Evolutionary conservation across 179 eudicot genomes (phyloP), one percentile per base, ranked within the genome.

Genomic region (Amaranthus tricolor): DNA sequence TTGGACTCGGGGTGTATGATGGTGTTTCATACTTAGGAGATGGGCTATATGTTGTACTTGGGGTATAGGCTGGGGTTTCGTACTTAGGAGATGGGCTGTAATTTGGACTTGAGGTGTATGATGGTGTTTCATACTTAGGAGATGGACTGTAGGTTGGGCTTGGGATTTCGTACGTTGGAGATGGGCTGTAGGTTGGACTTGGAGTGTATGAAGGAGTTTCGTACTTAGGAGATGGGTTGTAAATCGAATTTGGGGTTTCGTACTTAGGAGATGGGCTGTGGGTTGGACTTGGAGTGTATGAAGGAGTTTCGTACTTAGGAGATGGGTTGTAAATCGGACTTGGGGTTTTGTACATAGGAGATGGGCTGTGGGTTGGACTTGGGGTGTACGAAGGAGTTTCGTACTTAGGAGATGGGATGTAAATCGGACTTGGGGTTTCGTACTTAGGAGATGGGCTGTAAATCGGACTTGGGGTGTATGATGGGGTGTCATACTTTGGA

Each of bases 401-500:
- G 9, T 49, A 49, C 1, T 11, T 49, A 10, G 70, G 13, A 66
- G 70, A 66, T 50, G 70, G 70, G 0, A 6, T 50, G n/a, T 68
- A 68, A 11, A n/a, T n/a, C n/a, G n/a, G n/a, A n/a, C n/a, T n/a
- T n/a, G n/a, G 59, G 9, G 12, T 68, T 10, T 68, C 47, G 4
- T 68, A 19, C 6, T 7, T 68, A 10, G 72, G 72, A 19, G 68
- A 12, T 60, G 21, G 75, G 14, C 19, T 21, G 52, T 72, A 40
- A 4, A 4, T 10, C n/a, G 70, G 19, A 40, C 54, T 47, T 8
- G 31, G 70, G 13, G 71, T 8, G 40, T 49, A 49, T 19, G 54
- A 17, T 10, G 70, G 54, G 0, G 24, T 48, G 9, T 47, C 10
- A 16, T 49, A 49, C 1, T 11, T 49, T 5, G 70, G 13, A 66